Base-by-base conservation (phyloP, 805 yeast genomes). In the Yamadazyma laniorum region DNA sequence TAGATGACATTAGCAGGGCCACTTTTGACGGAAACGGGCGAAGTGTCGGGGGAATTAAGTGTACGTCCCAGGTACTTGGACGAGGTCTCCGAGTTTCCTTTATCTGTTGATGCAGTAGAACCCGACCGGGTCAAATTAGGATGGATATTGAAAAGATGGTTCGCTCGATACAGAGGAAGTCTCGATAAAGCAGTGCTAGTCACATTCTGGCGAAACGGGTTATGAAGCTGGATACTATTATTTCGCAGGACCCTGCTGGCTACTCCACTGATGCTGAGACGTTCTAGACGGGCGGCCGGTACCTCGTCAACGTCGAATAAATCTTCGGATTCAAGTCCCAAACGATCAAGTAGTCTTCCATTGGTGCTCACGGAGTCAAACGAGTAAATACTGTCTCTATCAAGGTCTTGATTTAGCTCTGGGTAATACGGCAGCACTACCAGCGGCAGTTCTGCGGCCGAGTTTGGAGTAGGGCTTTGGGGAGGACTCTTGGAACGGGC, bases 341-440 rank as follows among this genome's bases (percentile, higher is more conserved):
- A 46, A 5, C 70, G 54, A 43, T 69, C 74, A 9, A 69, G 51
- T 21, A 69, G 53, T 29, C 74, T 44, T 4, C 72, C 72, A 44
- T 55, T 65, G 21, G 74, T 68, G 30, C 67, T 59, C 6, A 67
- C 70, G 4, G 72, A 66, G 29, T 68, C 74, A 37, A 67, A 69
- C 9, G 72, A 64, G 44, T 66, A 67, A n/a, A 69, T 48, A 40
- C 72, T 66, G 19, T 58, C 66, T 21, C 56, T 48, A 44, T 65
- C 72, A 13, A 29, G 15, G n/a, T 36, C 34, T 18, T 14, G 17
- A 17, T 29, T 9, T 6, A 11, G 14, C 2, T 15, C 18, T 4
- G 36, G 36, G 23, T 21, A 21, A 9, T 21, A 21, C n/a, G n/a
- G n/a, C 23, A 7, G 23, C 9, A 9, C 23, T 9, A 9, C 9